Base-by-base conservation (phyloP, 169 alveolate genomes). In the Cyclospora cayetanensis region DNA sequence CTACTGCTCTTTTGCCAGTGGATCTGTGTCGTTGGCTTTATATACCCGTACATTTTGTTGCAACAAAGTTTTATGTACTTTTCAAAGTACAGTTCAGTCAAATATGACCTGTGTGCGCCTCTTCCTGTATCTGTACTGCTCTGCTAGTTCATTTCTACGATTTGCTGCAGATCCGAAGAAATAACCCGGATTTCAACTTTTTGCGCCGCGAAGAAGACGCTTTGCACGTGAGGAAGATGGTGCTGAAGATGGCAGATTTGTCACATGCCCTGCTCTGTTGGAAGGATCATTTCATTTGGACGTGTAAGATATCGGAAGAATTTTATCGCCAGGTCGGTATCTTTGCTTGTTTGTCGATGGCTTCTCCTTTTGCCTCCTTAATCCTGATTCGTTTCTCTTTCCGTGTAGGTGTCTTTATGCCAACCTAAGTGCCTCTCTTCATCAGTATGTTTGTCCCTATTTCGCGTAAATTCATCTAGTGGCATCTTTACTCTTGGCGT, bases 211-310 rank as follows among this genome's bases (percentile, higher is more conserved):
- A 65, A 31, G 93, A 90, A 50, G 93, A 90, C 42, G 88, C 65
- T 5, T 63, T 90, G 74, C 85, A 92, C 91, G 96, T 95, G 31
- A 68, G 94, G 39, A 95, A 93, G 55, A 94, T 94, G 90, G 82
- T 94, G 31, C 46, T 96, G 43, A 96, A 96, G 42, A 91, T 95
- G 42, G 97, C 97, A 0, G 98, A 96, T 87, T 87, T 96, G 34
- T 96, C 97, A 1, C 98, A 96, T 90, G 94, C 94, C 12, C 91
- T 96, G 42, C 82, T 94, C 76, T 89, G 82, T 43, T 93, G 95
- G 95, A 92, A 91, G 29, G 87, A 91, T 25, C 97, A 96, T 55
- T 82, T 94, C 43, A 84, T 93, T 68, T 96, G 97, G 97, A 91
- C 96, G 37, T 90, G 90, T 63, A 68, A 70, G 35, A 74, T 86